Evolutionary conservation across 257 asterid genomes (phyloP).

Genomic region (Solanum pennellii): DNA sequence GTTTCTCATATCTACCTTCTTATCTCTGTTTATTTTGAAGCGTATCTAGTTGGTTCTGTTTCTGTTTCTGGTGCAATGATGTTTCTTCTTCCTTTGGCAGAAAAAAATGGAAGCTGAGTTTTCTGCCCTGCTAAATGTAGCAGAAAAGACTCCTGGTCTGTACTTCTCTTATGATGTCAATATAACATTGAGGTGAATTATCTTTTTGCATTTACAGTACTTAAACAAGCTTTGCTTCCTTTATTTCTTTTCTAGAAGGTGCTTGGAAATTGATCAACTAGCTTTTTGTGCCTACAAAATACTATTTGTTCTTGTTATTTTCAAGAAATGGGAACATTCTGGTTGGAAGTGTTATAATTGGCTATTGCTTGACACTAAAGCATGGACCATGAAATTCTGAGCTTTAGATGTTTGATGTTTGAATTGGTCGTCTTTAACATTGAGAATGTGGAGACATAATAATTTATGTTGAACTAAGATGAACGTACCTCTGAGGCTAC

Average conservation of each 20-base stretch:
- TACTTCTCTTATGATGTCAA: slow-evolving; percentile 88
- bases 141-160: slow-evolving; percentile 66
- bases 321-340: background rate
- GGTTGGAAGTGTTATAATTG: background rate
- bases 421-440: background rate
- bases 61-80: slow-evolving; percentile 4
- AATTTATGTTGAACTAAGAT: background rate
- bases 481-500: background rate
- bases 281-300: background rate
- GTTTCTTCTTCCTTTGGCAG: slow-evolving; percentile 31
- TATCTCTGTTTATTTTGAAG: background rate
- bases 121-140: slow-evolving; percentile 51
- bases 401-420: background rate
- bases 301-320: background rate
- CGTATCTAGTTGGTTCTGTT: background rate
- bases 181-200: slow-evolving; percentile 71
- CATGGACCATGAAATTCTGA: background rate
- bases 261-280: background rate
- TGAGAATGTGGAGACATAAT: background rate
- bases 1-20: background rate
- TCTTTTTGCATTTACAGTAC: background rate
- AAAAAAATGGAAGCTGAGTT: slow-evolving; percentile 71
- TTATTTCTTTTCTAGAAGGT: background rate
- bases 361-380: background rate
- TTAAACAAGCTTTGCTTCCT: background rate